phyloP scores from a whole-genome alignment of 306 rosid species.

The Pachyrhizus erosus region DNA sequence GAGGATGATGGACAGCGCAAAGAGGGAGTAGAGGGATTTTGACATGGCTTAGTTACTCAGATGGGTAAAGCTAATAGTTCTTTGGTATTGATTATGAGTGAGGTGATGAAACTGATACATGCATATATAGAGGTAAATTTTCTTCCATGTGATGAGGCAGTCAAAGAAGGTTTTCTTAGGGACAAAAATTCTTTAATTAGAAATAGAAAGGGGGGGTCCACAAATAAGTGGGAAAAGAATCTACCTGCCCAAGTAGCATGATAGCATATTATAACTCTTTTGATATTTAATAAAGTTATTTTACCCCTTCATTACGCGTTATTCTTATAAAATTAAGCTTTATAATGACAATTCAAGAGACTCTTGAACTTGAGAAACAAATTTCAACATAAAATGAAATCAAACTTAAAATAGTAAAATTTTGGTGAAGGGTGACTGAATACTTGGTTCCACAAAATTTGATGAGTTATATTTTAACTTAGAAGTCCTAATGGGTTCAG shows the following conservation, averaged over 20 bases:
- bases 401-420: background rate
- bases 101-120: background rate
- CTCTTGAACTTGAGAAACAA: background rate
- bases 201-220: background rate
- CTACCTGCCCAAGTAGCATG: background rate
- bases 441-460: background rate
- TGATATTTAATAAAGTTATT: background rate
- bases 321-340: background rate
- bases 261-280: background rate
- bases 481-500: background rate
- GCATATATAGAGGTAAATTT: conserved; percentile 23
- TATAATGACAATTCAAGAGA: background rate
- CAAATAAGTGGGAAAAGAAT: conserved; percentile 43
- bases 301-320: background rate
- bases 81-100: background rate
- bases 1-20: conserved; percentile 30
- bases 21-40: background rate
- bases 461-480: background rate
- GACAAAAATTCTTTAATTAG: background rate
- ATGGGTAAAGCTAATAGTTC: background rate
- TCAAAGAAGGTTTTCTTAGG: background rate
- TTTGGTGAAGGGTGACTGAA: background rate
- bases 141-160: conserved; percentile 17
- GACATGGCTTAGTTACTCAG: conserved; percentile 31
- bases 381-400: background rate